Evolutionary conservation across 805 yeast species (phyloP), one percentile per base, ranked within the genome.

Genomic region (Maudiozyma bulderi): DNA sequence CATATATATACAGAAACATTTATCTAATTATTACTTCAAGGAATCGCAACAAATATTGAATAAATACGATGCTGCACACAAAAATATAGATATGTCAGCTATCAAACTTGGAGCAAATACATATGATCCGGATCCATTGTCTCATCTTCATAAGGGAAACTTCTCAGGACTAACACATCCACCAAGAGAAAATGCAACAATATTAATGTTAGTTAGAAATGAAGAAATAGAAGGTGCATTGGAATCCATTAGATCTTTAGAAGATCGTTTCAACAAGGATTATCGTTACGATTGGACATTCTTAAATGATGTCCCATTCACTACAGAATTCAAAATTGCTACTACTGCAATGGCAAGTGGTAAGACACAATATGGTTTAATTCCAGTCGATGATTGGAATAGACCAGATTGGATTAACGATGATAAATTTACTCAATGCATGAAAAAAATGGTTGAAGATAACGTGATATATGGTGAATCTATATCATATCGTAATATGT

Each of bases 191-290:
- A 89, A 88, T 62, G 97, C 97, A 4, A 84, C 95, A 0, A 65
- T 90, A 32, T 76, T 90, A 49, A 89, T 91, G 95, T 76, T 90
- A 31, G 95, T 86, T 38, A 72, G 98, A 49, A 89, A 89, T 63
- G 71, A 74, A 67, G 97, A 89, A 64, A 65, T 89, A 6, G 73
- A 75, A 9, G 90, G 84, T 1, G 95, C 93, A 0, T 64, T 89
- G 42, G 64, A 69, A 40, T 78, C 95, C 20, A 88, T 89, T 78
- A 73, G 95, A 58, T 78, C 84, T 8, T 64, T 85, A 45, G 91
- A 85, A 65, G 91, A 84, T 62, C 68, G 88, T 50, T 85, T 85
- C 68, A 85, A 85, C 65, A 68, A 64, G 44, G 72, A 78, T 46
- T 84, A 73, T 62, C 73, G 80, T 50, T 86, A 86, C 58, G 84